These are phyloP conservation scores for Aspergillus sclerotioniger DNA, from an alignment of 495 filamentous ascomycete genomes.

Conservation along the genomic window DNA sequence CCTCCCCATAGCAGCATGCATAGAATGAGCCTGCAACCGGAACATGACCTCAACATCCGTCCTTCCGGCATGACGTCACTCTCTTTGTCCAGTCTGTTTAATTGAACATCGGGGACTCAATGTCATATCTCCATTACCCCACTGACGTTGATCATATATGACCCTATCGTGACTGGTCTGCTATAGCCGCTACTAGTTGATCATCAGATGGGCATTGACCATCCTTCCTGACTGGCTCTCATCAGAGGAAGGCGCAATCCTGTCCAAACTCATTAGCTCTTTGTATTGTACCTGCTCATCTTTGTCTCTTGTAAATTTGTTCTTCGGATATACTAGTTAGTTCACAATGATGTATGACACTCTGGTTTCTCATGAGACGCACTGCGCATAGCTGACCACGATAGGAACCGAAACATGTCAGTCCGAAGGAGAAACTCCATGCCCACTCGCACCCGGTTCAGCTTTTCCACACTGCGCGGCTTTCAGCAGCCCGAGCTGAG, in stretches of 20 bases:
- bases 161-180: neutral
- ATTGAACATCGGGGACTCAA: neutral
- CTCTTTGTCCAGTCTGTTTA: neutral
- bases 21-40: constrained; percentile 1
- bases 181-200: neutral
- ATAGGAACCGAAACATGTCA: constrained; percentile 60
- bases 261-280: neutral
- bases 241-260: neutral
- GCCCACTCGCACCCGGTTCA: constrained; percentile 62
- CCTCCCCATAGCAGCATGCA: neutral
- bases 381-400: neutral
- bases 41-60: constrained; percentile 15
- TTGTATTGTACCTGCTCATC: neutral
- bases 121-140: neutral
- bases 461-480: constrained; percentile 76
- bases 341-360: constrained; percentile 3
- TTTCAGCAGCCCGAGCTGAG: constrained; percentile 80
- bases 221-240: neutral
- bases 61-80: constrained; percentile 17
- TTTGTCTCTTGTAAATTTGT: neutral
- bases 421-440: constrained; percentile 49
- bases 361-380: neutral
- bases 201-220: neutral
- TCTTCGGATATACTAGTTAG: neutral
- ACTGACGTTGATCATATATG: neutral